These are phyloP conservation scores for Triticum monococcum DNA, from an alignment of 176 grass and related monocot species.

Conservation along the genomic window DNA sequence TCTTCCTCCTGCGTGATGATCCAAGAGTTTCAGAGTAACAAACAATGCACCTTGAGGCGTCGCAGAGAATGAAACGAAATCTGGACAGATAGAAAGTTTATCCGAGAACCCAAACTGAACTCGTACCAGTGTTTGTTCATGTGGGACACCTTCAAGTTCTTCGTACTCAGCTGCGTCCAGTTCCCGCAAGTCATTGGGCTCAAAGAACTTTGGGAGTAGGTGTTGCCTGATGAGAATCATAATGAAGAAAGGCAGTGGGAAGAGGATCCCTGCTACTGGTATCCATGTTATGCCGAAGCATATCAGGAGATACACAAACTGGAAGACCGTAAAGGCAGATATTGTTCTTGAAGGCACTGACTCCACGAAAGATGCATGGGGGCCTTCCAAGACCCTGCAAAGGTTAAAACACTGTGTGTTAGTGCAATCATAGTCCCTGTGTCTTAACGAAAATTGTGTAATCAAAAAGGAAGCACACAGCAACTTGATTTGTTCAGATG, in stretches of 20 bases:
- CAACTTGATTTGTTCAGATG: conserved; percentile 6
- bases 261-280: conserved; percentile 80
- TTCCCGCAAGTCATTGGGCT: conserved; percentile 54
- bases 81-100: neutral
- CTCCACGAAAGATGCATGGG: conserved; percentile 88
- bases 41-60: neutral
- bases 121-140: conserved; percentile 42
- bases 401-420: neutral
- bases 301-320: conserved; percentile 73
- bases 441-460: neutral
- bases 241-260: conserved; percentile 89
- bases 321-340: conserved; percentile 72
- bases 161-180: conserved; percentile 95
- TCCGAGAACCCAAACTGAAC: neutral
- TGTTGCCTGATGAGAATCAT: conserved; percentile 79
- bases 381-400: conserved; percentile 82
- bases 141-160: conserved; percentile 57
- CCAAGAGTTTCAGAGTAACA: neutral
- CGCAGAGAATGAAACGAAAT: neutral
- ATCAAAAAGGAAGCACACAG: neutral
- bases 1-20: conserved; percentile 41
- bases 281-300: conserved; percentile 97
- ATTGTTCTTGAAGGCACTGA: conserved; percentile 50
- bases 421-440: neutral
- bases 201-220: conserved; percentile 77